These are phyloP conservation scores for Citrullus mucosospermus DNA, from an alignment of 306 rosid species.

Conservation along the genomic window DNA sequence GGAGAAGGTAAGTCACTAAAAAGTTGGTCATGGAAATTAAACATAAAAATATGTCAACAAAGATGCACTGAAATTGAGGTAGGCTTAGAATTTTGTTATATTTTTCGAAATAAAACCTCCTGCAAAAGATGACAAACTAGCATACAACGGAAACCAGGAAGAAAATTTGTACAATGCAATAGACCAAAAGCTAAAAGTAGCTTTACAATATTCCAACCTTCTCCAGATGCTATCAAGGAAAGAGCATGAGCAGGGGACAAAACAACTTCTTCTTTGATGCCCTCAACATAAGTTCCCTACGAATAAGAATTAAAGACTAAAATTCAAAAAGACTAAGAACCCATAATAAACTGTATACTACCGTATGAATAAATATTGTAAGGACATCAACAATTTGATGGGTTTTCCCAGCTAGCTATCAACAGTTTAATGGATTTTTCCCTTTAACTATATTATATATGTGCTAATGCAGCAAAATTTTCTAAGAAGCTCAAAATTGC, in stretches of 20 bases:
- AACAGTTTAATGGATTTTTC: neutral
- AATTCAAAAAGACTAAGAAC: neutral
- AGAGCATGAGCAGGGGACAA: constrained; percentile 91
- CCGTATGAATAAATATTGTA: neutral
- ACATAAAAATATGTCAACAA: neutral
- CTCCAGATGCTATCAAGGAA: constrained; percentile 83
- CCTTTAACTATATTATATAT: neutral
- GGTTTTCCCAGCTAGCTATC: neutral
- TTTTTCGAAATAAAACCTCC: neutral
- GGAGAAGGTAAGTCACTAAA: neutral
- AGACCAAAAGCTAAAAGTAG: neutral
- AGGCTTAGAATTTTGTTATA: neutral
- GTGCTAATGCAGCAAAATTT: neutral
- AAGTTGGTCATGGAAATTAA: neutral
- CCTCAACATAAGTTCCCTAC: constrained; percentile 84
- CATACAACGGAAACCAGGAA: neutral
- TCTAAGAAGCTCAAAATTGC: neutral
- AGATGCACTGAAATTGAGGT: neutral
- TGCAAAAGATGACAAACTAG: neutral
- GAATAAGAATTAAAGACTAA: constrained; percentile 7
- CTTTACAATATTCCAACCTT: constrained; percentile 30
- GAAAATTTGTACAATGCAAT: neutral
- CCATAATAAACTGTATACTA: neutral
- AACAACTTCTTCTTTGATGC: constrained; percentile 91
- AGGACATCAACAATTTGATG: neutral